Conservation (phyloP, 192 early-diverging fungal genomes). For the Diversispora epigaea region DNA sequence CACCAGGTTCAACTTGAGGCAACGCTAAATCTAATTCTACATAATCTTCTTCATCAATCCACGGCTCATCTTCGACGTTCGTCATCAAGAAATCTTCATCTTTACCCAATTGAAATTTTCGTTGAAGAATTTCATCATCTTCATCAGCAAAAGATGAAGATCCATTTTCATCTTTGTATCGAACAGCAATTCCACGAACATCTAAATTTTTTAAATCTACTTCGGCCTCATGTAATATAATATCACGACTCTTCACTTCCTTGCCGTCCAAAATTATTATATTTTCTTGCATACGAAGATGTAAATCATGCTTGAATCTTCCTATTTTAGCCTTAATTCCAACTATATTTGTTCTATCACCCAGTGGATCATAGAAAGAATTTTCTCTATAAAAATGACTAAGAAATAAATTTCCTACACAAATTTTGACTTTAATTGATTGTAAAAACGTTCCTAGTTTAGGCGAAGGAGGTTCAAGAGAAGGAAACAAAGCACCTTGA, state of each 20-base stretch:
- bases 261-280: conserved; percentile 34
- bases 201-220: conserved; percentile 42
- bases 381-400: conserved; percentile 42
- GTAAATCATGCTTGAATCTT: conserved; percentile 42
- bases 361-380: conserved; percentile 35
- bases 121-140: conserved; percentile 18
- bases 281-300: conserved; percentile 38
- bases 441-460: conserved; percentile 46
- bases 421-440: conserved; percentile 47
- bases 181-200: conserved; percentile 35
- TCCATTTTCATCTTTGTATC: conserved; percentile 13
- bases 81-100: conserved; percentile 32
- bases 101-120: conserved; percentile 4
- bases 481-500: conserved; percentile 42
- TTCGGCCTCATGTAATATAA: conserved; percentile 45
- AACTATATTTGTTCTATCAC: conserved; percentile 39
- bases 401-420: conserved; percentile 36
- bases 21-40: conserved; percentile 43
- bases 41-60: conserved; percentile 58
- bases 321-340: conserved; percentile 44
- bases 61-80: conserved; percentile 34
- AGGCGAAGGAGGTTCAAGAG: conserved; percentile 29
- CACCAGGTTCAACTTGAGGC: conserved; percentile 37
- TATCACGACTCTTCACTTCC: conserved; percentile 37
- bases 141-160: background rate